phyloP scores from a whole-genome alignment of 2,329 filamentous ascomycete genomes.

The Aspergillus ustus region DNA sequence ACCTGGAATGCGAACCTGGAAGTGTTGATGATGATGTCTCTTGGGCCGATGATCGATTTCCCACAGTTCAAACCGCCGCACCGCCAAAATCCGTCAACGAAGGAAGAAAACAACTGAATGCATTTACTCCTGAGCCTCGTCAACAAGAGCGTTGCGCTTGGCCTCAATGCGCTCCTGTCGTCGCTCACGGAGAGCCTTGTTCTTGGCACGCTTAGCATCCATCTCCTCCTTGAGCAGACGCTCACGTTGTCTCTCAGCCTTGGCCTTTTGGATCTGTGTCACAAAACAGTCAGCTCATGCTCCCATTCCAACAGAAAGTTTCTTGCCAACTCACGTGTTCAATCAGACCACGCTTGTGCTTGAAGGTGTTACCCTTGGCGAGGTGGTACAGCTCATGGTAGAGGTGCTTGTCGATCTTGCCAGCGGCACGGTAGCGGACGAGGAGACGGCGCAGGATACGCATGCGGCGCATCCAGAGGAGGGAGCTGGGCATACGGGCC shows the following conservation, averaged over 20 bases:
- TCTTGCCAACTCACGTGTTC: constrained; percentile 81
- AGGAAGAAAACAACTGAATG: constrained; percentile 25
- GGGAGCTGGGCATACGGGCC: constrained; percentile 97
- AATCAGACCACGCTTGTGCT: constrained; percentile 99
- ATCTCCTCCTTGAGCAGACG: constrained; percentile 97
- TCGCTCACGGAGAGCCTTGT: constrained; percentile 99
- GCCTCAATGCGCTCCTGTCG: constrained; percentile 87
- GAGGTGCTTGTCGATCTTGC: constrained; percentile 99
- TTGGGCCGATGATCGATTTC: constrained; percentile 36
- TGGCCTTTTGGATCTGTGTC: constrained; percentile 95
- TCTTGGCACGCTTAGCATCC: constrained; percentile 99
- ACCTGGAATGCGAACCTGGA: constrained; percentile 30
- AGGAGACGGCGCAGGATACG: constrained; percentile 98
- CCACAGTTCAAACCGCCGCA: constrained; percentile 41
- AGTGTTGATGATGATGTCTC: constrained; percentile 25
- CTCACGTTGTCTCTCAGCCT: constrained; percentile 99
- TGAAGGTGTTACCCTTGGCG: constrained; percentile 99
- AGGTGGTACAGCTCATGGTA: constrained; percentile 99
- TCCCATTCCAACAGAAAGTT: not conserved
- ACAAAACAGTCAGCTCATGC: constrained; percentile 27
- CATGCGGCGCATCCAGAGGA: constrained; percentile 99
- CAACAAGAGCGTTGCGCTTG: constrained; percentile 87
- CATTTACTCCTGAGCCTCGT: constrained; percentile 63
- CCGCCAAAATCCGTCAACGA: constrained; percentile 41
- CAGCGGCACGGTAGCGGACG: constrained; percentile 99